These are phyloP conservation scores for Secale cereale DNA, from an alignment of 176 grass and related monocot species.

Conservation along the genomic window DNA sequence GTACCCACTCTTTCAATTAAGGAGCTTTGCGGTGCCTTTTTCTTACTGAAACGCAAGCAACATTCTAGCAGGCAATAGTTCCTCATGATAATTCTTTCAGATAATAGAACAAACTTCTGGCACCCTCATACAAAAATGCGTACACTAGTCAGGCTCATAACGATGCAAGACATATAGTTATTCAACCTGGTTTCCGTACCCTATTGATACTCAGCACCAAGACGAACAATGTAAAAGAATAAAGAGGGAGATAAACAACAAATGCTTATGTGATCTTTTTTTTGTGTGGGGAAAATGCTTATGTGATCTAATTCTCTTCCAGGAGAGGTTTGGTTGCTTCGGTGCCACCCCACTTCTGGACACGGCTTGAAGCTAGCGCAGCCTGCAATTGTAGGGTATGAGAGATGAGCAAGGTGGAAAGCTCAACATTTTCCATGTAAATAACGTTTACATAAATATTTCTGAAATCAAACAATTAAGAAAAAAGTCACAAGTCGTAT, in stretches of 20 bases:
- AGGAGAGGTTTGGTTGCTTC: constrained; percentile 26
- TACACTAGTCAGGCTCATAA: neutral
- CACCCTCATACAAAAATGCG: neutral
- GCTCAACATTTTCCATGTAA: neutral
- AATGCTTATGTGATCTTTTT: neutral
- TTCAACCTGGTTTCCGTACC: neutral
- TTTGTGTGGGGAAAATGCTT: too few relatives aligned
- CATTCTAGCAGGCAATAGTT: neutral
- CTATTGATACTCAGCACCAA: neutral
- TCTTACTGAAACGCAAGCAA: neutral
- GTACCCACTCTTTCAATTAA: too few relatives aligned
- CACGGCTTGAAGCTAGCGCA: constrained; percentile 33
- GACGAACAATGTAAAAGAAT: neutral
- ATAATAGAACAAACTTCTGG: neutral
- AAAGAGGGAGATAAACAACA: neutral
- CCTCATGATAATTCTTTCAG: neutral
- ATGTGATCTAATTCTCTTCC: neutral
- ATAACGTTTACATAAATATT: neutral
- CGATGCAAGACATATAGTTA: neutral
- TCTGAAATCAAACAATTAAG: neutral
- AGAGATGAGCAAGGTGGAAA: neutral
- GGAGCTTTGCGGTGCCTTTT: neutral
- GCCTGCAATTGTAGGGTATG: constrained; percentile 24
- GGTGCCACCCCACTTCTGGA: constrained; percentile 30
- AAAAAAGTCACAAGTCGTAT: neutral